A percentile compares a stretch with the other conserved stretches of the same genome.
These are phyloP conservation scores for Nannochloris sp. DNA, from an alignment of 139 green algal species.

Conservation along the genomic window DNA sequence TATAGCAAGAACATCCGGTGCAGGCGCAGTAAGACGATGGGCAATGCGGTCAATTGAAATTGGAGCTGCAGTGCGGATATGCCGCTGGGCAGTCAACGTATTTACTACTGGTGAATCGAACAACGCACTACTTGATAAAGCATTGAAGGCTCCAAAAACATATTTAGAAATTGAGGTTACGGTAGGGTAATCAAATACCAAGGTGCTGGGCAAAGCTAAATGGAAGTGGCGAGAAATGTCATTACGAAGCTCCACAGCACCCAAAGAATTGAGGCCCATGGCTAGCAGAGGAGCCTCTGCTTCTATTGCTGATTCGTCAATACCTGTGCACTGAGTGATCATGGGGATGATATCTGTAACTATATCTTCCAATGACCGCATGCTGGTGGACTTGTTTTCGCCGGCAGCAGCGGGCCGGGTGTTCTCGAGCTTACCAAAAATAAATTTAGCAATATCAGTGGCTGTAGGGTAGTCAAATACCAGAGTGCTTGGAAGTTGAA, in stretches of 20 bases:
- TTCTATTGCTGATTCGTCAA: background rate
- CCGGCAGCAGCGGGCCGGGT: background rate
- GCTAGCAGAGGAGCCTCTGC: slow-evolving; percentile 36
- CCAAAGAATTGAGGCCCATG: slow-evolving; percentile 41
- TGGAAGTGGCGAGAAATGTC: slow-evolving; percentile 36
- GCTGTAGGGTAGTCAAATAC: slow-evolving; percentile 50
- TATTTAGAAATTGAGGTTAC: slow-evolving; percentile 17
- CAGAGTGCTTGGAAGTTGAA: slow-evolving; percentile 30
- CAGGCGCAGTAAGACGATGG: slow-evolving; percentile 5
- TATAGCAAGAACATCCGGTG: background rate
- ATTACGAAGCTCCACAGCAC: slow-evolving; percentile 50
- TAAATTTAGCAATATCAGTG: slow-evolving; percentile 5
- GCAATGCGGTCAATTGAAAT: background rate
- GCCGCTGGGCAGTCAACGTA: too few species aligned
- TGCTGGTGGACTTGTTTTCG: background rate
- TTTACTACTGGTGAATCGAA: too few species aligned
- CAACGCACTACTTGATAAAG: background rate
- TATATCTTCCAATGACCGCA: background rate
- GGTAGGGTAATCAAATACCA: slow-evolving; percentile 60
- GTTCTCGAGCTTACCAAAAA: background rate
- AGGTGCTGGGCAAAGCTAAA: slow-evolving; percentile 50
- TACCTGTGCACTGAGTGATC: background rate
- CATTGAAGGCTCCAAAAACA: background rate
- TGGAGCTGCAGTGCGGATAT: too few species aligned
- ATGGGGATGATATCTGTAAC: background rate